These are phyloP conservation scores for Verticillium klebahnii DNA, from an alignment of 2,329 filamentous ascomycete genomes.

Conservation along the genomic window DNA sequence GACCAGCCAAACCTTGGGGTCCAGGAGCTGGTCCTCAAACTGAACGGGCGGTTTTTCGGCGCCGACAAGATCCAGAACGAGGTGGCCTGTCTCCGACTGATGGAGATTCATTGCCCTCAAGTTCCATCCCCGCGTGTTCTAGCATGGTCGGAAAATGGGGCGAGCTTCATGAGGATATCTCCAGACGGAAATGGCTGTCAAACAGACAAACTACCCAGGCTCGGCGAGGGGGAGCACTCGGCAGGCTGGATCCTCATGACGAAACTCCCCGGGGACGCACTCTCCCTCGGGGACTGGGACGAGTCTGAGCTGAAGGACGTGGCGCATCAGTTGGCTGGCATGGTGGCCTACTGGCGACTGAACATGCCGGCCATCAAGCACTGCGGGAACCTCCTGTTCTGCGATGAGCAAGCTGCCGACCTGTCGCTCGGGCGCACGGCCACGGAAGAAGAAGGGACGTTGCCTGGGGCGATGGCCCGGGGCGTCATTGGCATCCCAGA, in stretches of 20 bases:
- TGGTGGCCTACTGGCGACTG: slow-evolving; percentile 12
- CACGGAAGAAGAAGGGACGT: neutral
- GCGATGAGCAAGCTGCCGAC: neutral
- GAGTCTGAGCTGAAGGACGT: slow-evolving; percentile 4
- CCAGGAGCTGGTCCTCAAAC: slow-evolving; percentile 14
- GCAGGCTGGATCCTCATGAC: slow-evolving; percentile 17
- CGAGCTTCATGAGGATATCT: neutral
- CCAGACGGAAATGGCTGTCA: neutral
- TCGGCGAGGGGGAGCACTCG: neutral
- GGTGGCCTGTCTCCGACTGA: slow-evolving; percentile 13
- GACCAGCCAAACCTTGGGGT: neutral
- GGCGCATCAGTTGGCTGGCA: slow-evolving; percentile 12
- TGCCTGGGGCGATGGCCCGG: neutral
- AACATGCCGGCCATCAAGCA: slow-evolving; percentile 11
- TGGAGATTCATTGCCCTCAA: slow-evolving; percentile 13
- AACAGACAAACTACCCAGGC: neutral
- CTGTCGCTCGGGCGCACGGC: neutral
- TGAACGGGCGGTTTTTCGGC: slow-evolving; percentile 16
- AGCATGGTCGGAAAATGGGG: slow-evolving; percentile 17
- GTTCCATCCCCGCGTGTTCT: slow-evolving; percentile 12
- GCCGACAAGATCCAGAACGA: slow-evolving; percentile 18
- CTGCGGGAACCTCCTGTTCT: slow-evolving; percentile 11
- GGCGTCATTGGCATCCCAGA: neutral
- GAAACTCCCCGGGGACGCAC: slow-evolving; percentile 7
- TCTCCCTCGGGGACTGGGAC: slow-evolving; percentile 10